Evolutionary conservation across 345 rosid species (phyloP), one percentile per base, ranked within the genome.

Genomic region (Ceriops tagal): DNA sequence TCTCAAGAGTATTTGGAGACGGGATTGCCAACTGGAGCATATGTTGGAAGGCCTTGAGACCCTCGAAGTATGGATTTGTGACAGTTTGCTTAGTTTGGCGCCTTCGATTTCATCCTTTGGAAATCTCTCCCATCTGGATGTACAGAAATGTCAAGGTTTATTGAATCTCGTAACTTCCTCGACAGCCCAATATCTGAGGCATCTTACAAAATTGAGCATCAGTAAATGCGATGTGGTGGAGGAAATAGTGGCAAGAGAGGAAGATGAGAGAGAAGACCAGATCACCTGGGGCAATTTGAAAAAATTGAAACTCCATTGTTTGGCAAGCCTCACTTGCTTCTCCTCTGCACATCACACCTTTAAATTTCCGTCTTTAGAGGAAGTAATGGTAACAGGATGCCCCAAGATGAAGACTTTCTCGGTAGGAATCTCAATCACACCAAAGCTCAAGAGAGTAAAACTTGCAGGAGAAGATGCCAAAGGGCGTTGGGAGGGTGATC

Each of bases 121-220:
- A 11, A 74, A 70, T 58, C 49, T 81, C 22, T 58, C 61, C 1
- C 27, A 27, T 66, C 20, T 79, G n/a, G 4, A 60, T 1, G 69
- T 72, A 21, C 26, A 24, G 26, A 24, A 24, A 24, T 78, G 84
- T 20, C 6, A 69, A 5, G 57, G n/a, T 39, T 53, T 75, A 31
- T 1, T 31, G 4, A 20, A 35, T n/a, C 69, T 81, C 32, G 9
- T 72, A 1, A 24, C 65, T 9, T 5, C 55, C 34, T 49, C 70
- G 11, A 56, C 67, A 0, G 80, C 80, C 22, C 57, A 72, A 71
- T 58, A 61, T 59, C 13, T 73, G 6, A 35, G 49, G 62, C 39
- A 58, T 3, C 80, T 78, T 6, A 19, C 30, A 21, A 66, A 5
- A 27, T 20, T 77, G 65, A 61, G 26, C 3, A 21, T 81, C 20